Evolutionary conservation across 148 eudicot genomes (phyloP).

Genomic region (Amaranthus cruentus): DNA sequence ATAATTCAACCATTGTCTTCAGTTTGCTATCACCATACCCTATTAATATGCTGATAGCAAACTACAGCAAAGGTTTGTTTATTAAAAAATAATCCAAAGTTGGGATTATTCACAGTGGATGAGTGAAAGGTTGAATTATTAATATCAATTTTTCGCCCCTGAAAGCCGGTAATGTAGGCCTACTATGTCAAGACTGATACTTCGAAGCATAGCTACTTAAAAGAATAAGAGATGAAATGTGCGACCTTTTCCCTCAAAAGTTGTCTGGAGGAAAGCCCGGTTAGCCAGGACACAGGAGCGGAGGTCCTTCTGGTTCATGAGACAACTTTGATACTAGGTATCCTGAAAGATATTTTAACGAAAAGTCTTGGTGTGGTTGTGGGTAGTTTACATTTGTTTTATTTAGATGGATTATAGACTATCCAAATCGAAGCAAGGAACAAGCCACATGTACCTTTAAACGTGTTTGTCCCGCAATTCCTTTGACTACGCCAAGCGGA

Average conservation of each 20-base stretch:
- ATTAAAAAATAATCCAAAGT: too few species aligned
- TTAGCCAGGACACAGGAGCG: slow-evolving; percentile 22
- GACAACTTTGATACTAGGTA: slow-evolving; percentile 27
- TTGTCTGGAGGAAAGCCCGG: slow-evolving; percentile 27
- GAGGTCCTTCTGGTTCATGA: slow-evolving; percentile 28
- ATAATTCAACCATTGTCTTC: too few species aligned
- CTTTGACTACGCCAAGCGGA: slow-evolving; percentile 91
- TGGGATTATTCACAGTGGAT: too few species aligned
- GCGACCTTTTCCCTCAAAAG: slow-evolving; percentile 30
- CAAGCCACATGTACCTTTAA: slow-evolving; percentile 50
- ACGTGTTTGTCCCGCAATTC: slow-evolving; percentile 96
- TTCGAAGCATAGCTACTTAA: slow-evolving; percentile 18
- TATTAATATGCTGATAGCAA: too few species aligned
- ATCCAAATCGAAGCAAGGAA: background rate
- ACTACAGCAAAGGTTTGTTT: too few species aligned
- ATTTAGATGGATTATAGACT: slow-evolving; percentile 7
- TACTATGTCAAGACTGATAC: slow-evolving; percentile 10
- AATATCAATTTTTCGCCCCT: too few species aligned
- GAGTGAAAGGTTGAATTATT: too few species aligned
- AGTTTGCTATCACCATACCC: too few species aligned
- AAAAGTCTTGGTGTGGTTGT: slow-evolving; percentile 27
- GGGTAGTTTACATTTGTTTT: slow-evolving; percentile 15
- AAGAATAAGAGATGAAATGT: slow-evolving; percentile 25
- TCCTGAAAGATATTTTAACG: slow-evolving; percentile 32
- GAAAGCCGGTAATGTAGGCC: background rate